Percentiles rank a stretch among this genome's conserved stretches.
These are phyloP conservation scores for Leptosphaerulina australis DNA, from an alignment of 2,329 filamentous ascomycete genomes.

Conservation along the genomic window DNA sequence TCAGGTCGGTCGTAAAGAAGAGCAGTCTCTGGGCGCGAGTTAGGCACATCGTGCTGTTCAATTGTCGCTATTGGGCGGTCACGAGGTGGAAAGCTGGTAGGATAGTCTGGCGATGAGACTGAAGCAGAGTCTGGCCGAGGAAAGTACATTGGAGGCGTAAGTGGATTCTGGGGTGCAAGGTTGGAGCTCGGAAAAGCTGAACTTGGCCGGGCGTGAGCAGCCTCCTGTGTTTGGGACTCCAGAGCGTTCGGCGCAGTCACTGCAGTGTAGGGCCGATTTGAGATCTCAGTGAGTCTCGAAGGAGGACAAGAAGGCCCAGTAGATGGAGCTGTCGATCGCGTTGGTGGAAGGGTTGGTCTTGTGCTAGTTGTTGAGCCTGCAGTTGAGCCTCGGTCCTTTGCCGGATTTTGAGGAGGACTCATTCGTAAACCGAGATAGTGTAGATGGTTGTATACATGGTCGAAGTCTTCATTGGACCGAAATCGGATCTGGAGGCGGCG, in stretches of 20 bases:
- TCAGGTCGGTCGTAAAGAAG: slow-evolving; percentile 25
- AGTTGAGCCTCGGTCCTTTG: slow-evolving; percentile 21
- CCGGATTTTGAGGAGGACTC: slow-evolving; percentile 21
- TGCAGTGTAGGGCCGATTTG: slow-evolving; percentile 33
- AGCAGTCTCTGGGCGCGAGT: slow-evolving; percentile 27
- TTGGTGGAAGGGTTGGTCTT: background rate
- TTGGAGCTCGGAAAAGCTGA: slow-evolving; percentile 23
- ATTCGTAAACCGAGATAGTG: slow-evolving; percentile 42
- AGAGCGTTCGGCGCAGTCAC: slow-evolving; percentile 15
- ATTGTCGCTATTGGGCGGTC: slow-evolving; percentile 6
- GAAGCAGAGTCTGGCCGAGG: slow-evolving; percentile 31
- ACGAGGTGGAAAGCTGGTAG: slow-evolving; percentile 3
- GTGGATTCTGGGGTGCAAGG: slow-evolving; percentile 15
- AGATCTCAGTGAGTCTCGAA: slow-evolving; percentile 34
- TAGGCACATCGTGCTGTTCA: slow-evolving; percentile 10
- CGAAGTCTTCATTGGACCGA: slow-evolving; percentile 46
- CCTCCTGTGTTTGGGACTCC: slow-evolving; percentile 21
- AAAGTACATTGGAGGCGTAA: slow-evolving; percentile 37
- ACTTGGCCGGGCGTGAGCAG: slow-evolving; percentile 19
- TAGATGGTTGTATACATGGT: slow-evolving; percentile 42
- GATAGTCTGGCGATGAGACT: slow-evolving; percentile 1
- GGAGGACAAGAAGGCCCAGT: slow-evolving; percentile 35
- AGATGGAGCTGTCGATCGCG: slow-evolving; percentile 5
- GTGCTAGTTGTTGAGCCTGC: slow-evolving; percentile 2
- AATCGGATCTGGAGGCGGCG: slow-evolving; percentile 55